Evolutionary conservation across 2,329 filamentous ascomycete genomes (phyloP), one percentile per base, ranked within the genome.

Genomic region (Epichloe sp.): DNA sequence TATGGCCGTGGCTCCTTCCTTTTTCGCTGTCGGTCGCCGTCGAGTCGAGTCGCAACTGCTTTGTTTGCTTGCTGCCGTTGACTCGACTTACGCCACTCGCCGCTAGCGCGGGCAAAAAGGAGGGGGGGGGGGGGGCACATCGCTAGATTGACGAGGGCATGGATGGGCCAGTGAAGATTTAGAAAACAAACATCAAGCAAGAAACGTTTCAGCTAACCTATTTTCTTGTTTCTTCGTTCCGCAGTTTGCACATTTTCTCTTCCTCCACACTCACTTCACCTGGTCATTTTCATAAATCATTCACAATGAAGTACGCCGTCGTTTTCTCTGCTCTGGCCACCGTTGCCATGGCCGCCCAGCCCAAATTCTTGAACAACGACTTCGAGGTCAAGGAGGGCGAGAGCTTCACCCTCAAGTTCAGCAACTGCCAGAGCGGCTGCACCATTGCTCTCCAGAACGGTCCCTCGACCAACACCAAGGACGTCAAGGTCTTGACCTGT

Each of bases 271-370:
- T 51, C 38, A 6, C 19, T 44, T 17, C 17, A 38, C 36, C 21
- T 38, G 10, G 34, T n/a, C 23, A 23, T 41, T 15, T 40, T 38
- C 26, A 40, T 19, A 19, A 5, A n/a, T 23, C 12, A 34, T 17
- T 37, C 63, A 66, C 58, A 53, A 69, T 69, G 66, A 67, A 68
- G 65, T 65, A 60, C 58, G 62, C 65, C 49, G 34, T 62, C 57
- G 60, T 57, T 57, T 53, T 60, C 50, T 42, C 66, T 49, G 58
- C 62, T 54, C 56, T 63, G 57, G 47, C 65, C 43, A 63, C 58
- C 53, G 55, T 56, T 54, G 52, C 57, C 48, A 63, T 52, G 52
- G 35, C 60, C 49, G 66, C 64, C 44, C 47, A 58, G 55, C 65
- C 66, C 47, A 31, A 46, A 19, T 60, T 69, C 59, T 55, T 58